Percentiles rank a stretch among this genome's conserved stretches.
Conservation (phyloP, 495 filamentous ascomycete genomes). For the Aspergillus nanangensis region DNA sequence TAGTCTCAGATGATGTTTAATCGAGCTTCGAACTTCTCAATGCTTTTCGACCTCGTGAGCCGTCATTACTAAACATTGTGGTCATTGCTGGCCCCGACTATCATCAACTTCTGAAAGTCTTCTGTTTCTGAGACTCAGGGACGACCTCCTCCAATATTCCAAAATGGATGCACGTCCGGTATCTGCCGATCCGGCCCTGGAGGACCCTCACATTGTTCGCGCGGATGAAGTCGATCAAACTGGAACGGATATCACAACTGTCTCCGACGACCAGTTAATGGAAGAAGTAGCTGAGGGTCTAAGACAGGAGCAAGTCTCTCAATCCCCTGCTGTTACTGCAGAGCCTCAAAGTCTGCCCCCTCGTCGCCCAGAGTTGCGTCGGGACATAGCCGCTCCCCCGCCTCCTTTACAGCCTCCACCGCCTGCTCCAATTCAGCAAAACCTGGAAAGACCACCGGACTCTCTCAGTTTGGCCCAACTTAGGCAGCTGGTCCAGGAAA, state of each 20-base stretch:
- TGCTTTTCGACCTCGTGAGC: not conserved
- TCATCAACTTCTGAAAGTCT: not conserved
- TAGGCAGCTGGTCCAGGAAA: constrained; percentile 71
- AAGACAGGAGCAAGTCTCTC: constrained; percentile 37
- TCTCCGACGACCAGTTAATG: constrained; percentile 45
- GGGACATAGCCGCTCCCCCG: constrained; percentile 54
- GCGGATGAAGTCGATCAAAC: constrained; percentile 54
- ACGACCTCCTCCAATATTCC: not conserved
- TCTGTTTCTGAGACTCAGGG: not conserved
- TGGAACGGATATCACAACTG: constrained; percentile 47
- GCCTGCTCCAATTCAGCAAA: constrained; percentile 46
- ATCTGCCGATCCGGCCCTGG: constrained; percentile 17
- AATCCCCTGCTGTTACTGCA: no score
- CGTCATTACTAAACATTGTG: not conserved
- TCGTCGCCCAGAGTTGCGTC: constrained; percentile 50
- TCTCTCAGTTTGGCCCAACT: constrained; percentile 83
- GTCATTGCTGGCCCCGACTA: no score
- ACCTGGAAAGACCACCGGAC: constrained; percentile 51
- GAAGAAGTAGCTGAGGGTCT: constrained; percentile 46
- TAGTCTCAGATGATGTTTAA: not conserved
- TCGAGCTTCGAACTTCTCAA: not conserved
- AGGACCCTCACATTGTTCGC: constrained; percentile 45
- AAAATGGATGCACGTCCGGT: constrained; percentile 29
- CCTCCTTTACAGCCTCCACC: constrained; percentile 56
- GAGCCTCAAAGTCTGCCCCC: no score